These are phyloP conservation scores for Pyrenula massariospora DNA, from an alignment of 495 filamentous ascomycete genomes.

Conservation along the genomic window DNA sequence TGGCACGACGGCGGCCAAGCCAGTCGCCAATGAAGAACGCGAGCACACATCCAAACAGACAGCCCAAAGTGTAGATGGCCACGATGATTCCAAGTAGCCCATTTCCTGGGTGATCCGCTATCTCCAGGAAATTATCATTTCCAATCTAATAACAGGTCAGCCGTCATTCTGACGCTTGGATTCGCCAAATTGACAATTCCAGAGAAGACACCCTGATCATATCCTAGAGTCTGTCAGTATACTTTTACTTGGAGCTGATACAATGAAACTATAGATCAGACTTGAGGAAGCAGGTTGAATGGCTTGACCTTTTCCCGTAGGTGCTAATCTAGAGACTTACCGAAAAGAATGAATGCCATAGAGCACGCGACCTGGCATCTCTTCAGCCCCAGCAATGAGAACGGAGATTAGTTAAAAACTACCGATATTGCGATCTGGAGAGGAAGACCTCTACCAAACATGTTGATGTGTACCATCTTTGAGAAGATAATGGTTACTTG, in stretches of 20 bases:
- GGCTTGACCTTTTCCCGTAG: no score
- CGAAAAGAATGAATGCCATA: slow-evolving; percentile 29
- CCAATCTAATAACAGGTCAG: neutral
- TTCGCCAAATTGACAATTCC: slow-evolving; percentile 23
- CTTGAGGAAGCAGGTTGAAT: no score
- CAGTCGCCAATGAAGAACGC: slow-evolving; percentile 31
- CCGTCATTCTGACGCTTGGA: neutral
- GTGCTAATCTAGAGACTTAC: no score
- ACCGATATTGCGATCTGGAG: slow-evolving; percentile 22
- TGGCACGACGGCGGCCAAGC: slow-evolving; percentile 31
- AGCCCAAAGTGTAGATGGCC: slow-evolving; percentile 40
- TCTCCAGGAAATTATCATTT: slow-evolving; percentile 33
- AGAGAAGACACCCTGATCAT: slow-evolving; percentile 43
- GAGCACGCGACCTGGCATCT: slow-evolving; percentile 18
- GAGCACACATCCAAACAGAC: slow-evolving; percentile 27
- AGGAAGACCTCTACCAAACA: slow-evolving; percentile 22
- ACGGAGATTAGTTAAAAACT: neutral
- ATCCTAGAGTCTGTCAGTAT: slow-evolving; percentile 18
- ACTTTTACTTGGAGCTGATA: no score
- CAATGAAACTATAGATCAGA: no score
- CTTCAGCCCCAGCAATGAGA: neutral
- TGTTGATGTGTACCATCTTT: slow-evolving; percentile 16
- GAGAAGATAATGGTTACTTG: no score
- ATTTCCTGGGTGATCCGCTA: slow-evolving; percentile 26
- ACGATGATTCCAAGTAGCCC: slow-evolving; percentile 32